These are phyloP conservation scores for Colletotrichum gigasporum DNA, from an alignment of 2,329 filamentous ascomycete species.

Conservation along the genomic window DNA sequence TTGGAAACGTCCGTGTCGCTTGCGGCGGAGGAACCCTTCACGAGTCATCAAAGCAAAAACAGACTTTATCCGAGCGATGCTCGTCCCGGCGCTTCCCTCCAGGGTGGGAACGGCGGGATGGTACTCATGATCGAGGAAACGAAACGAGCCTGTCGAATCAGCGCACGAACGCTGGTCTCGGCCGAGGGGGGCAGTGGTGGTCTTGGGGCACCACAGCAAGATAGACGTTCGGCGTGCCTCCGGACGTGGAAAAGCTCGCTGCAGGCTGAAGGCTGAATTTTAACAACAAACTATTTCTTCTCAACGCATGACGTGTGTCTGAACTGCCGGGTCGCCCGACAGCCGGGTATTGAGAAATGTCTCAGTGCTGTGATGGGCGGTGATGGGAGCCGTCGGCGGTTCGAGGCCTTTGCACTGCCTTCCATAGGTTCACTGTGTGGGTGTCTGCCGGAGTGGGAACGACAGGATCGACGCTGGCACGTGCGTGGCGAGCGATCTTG, in stretches of 20 bases:
- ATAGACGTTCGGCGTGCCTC: neutral
- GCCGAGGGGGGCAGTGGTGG: neutral
- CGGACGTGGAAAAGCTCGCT: neutral
- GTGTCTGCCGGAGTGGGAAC: neutral
- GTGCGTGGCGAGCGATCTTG: neutral
- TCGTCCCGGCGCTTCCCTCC: neutral
- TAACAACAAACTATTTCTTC: neutral
- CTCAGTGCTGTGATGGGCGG: neutral
- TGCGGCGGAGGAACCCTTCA: neutral
- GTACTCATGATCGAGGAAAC: conserved; percentile 1
- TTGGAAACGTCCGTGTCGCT: conserved; percentile 9
- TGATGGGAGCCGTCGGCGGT: neutral
- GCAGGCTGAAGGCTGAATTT: neutral
- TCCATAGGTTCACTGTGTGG: neutral
- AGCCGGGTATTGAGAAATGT: neutral
- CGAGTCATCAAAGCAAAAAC: conserved; percentile 24
- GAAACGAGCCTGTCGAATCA: conserved; percentile 7
- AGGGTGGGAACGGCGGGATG: neutral
- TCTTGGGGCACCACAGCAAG: neutral
- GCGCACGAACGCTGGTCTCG: neutral
- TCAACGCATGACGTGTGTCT: neutral
- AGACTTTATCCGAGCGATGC: conserved; percentile 20
- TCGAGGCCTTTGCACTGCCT: neutral
- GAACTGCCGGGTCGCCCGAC: neutral
- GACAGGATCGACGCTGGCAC: neutral